Evolutionary conservation across 2,329 filamentous ascomycete genomes (phyloP).

Genomic region (Ophiobolus disseminans): DNA sequence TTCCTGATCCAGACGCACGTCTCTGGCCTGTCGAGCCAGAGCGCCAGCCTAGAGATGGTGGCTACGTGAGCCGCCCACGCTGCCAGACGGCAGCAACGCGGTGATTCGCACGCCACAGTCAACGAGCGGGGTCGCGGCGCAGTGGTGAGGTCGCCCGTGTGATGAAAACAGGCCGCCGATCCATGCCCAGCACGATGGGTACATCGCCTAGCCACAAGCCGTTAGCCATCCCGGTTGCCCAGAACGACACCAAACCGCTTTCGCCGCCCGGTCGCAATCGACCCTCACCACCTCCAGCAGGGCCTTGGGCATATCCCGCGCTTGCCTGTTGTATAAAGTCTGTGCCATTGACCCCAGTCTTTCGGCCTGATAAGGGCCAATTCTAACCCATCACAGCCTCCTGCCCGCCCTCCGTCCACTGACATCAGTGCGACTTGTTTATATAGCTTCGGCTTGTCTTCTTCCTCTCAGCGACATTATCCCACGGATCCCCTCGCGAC

Average conservation of each 20-base stretch:
- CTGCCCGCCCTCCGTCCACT: slow-evolving; percentile 24
- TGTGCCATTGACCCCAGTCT: slow-evolving; percentile 17
- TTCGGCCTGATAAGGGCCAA: slow-evolving; percentile 21
- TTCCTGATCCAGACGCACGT: slow-evolving; percentile 18
- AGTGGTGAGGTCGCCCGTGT: slow-evolving; percentile 16
- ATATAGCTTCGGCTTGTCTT: slow-evolving; percentile 26
- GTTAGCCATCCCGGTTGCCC: slow-evolving; percentile 27
- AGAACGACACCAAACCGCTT: slow-evolving; percentile 22
- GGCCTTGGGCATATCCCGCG: slow-evolving; percentile 28
- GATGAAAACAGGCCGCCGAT: slow-evolving; percentile 35
- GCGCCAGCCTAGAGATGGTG: slow-evolving; percentile 15
- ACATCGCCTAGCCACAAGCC: slow-evolving; percentile 13
- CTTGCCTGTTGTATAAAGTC: slow-evolving; percentile 37
- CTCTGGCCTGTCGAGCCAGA: slow-evolving; percentile 14
- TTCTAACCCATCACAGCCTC: slow-evolving; percentile 17
- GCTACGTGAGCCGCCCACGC: slow-evolving; percentile 14
- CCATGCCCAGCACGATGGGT: slow-evolving; percentile 33
- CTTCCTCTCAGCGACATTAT: slow-evolving; percentile 23
- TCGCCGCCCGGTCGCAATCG: slow-evolving; percentile 18
- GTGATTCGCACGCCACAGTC: slow-evolving; percentile 25
- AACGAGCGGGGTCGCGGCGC: slow-evolving; percentile 32
- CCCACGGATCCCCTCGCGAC: slow-evolving; percentile 28
- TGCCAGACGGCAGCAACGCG: background rate
- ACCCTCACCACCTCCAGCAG: slow-evolving; percentile 32
- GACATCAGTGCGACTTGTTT: slow-evolving; percentile 30